phyloP scores from a whole-genome alignment of 2,329 filamentous ascomycete species.

The Emericellopsis cladophorae region DNA sequence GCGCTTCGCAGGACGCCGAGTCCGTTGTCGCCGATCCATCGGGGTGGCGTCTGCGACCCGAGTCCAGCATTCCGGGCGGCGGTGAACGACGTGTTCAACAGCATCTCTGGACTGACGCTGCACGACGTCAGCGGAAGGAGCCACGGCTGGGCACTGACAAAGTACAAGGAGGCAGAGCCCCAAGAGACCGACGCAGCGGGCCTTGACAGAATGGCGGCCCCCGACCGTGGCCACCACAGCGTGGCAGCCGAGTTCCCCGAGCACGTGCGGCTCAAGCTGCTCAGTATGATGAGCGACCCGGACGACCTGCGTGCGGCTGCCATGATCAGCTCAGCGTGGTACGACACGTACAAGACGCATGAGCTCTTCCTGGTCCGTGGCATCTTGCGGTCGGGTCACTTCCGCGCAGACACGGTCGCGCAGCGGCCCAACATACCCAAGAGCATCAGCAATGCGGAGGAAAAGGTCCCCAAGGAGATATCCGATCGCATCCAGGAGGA shows the following conservation, averaged over 20 bases:
- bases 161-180: conserved; percentile 19
- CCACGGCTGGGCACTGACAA: conserved; percentile 36
- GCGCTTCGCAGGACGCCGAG: conserved; percentile 28
- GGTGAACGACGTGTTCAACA: conserved; percentile 37
- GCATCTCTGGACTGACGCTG: conserved; percentile 33
- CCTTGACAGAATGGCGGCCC: conserved; percentile 17
- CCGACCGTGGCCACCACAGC: conserved; percentile 14
- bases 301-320: conserved; percentile 29
- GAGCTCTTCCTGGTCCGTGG: conserved; percentile 24
- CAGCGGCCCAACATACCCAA: conserved; percentile 8
- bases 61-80: conserved; percentile 31
- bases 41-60: conserved; percentile 35
- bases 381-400: conserved; percentile 16
- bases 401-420: conserved; percentile 5
- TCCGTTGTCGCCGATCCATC: conserved; percentile 25
- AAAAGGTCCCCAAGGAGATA: conserved; percentile 19
- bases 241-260: conserved; percentile 21
- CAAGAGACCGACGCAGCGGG: conserved; percentile 17
- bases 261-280: conserved; percentile 23
- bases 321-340: conserved; percentile 27
- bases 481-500: conserved; percentile 12
- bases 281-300: conserved; percentile 23
- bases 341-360: conserved; percentile 29
- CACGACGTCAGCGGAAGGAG: conserved; percentile 32
- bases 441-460: conserved; percentile 14